phyloP scores from a whole-genome alignment of 805 yeast genomes.

The Candida sithepensis region DNA sequence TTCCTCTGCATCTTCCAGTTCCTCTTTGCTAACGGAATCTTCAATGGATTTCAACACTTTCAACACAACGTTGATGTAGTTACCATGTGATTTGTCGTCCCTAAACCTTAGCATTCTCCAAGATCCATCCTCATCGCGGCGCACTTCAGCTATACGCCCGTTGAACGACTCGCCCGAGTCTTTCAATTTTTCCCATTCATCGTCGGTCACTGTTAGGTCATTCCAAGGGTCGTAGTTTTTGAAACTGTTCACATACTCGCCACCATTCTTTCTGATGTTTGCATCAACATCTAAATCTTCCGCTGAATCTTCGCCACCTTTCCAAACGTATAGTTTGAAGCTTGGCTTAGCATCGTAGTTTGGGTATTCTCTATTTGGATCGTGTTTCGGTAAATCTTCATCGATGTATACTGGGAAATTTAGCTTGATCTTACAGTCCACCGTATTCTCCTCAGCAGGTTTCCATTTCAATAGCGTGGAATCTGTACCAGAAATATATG shows the following conservation, averaged over 20 bases:
- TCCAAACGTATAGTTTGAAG: conserved; percentile 71
- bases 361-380: conserved; percentile 65
- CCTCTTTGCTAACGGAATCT: conserved; percentile 82
- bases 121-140: conserved; percentile 57
- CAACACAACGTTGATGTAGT: conserved; percentile 75
- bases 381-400: conserved; percentile 60
- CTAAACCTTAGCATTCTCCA: conserved; percentile 90
- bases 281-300: conserved; percentile 36
- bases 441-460: conserved; percentile 91
- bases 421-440: conserved; percentile 75
- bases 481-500: conserved; percentile 88
- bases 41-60: conserved; percentile 80
- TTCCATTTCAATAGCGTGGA: conserved; percentile 89
- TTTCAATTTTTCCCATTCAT: conserved; percentile 80
- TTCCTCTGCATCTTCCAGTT: conserved; percentile 55
- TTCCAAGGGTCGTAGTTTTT: conserved; percentile 62
- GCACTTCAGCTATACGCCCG: conserved; percentile 84
- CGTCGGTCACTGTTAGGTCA: conserved; percentile 56
- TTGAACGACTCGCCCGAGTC: conserved; percentile 73
- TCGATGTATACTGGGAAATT: conserved; percentile 58
- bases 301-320: conserved; percentile 43
- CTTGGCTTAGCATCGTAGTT: conserved; percentile 81
- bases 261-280: conserved; percentile 30
- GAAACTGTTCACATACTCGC: conserved; percentile 30
- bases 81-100: conserved; percentile 89